A percentile compares a stretch with the other conserved stretches of the same genome.
phyloP scores from a whole-genome alignment of 306 rosid genomes.

The Pyrus communis region DNA sequence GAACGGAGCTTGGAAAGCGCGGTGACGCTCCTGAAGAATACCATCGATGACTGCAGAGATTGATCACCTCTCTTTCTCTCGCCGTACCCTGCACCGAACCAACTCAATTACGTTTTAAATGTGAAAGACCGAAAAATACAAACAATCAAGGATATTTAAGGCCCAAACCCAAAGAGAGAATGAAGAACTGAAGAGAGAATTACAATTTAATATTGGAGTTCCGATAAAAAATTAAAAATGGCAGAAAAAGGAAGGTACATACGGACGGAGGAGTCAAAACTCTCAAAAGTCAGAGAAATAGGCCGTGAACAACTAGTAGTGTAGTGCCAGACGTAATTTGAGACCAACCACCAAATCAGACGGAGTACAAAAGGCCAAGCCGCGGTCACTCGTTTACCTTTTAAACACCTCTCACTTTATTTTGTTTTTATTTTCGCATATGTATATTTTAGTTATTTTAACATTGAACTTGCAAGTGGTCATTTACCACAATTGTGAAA shows the following conservation, averaged over 20 bases:
- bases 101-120: neutral
- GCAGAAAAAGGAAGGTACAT: neutral
- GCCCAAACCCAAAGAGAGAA: neutral
- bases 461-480: too few relatives aligned
- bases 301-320: too few relatives aligned
- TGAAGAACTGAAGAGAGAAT: too few relatives aligned
- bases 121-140: neutral
- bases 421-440: neutral
- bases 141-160: neutral
- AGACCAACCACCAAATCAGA: neutral
- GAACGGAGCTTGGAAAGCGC: constrained; percentile 80
- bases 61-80: neutral
- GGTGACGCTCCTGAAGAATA: constrained; percentile 57
- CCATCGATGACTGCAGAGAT: constrained; percentile 22
- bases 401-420: neutral
- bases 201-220: too few relatives aligned
- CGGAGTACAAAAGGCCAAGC: too few relatives aligned
- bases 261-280: neutral
- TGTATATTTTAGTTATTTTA: neutral
- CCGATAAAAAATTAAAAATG: too few relatives aligned
- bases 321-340: neutral
- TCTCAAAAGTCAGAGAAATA: neutral
- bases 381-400: neutral
- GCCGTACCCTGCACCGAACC: neutral
- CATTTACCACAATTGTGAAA: too few relatives aligned